Evolutionary conservation across 2,329 filamentous ascomycete genomes (phyloP).

Genomic region (Gyromitra esculenta): DNA sequence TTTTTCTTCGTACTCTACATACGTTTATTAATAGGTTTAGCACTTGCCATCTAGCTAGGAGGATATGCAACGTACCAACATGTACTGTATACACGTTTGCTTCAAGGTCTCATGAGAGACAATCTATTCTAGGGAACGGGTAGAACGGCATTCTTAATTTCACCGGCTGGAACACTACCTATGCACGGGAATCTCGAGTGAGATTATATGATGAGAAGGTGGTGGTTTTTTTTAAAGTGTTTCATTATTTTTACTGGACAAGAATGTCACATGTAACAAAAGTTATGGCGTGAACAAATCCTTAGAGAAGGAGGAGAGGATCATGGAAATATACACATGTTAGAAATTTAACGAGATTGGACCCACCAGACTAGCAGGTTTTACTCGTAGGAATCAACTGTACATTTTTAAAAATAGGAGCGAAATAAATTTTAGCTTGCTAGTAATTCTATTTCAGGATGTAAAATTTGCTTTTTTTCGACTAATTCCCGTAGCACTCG

Average conservation of each 20-base stretch:
- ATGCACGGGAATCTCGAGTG: constrained; percentile 12
- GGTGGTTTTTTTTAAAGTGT: background rate
- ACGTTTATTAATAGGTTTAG: background rate
- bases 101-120: background rate
- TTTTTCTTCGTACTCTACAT: background rate
- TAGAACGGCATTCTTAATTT: background rate
- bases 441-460: constrained; percentile 24
- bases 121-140: background rate
- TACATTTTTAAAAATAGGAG: constrained; percentile 9
- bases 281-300: too few relatives aligned
- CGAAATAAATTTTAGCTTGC: background rate
- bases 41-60: background rate
- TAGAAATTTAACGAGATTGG: too few relatives aligned
- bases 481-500: background rate
- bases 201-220: background rate
- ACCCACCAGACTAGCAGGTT: too few relatives aligned
- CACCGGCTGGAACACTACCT: background rate
- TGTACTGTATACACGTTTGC: background rate
- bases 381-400: background rate
- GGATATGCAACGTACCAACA: background rate
- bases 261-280: too few relatives aligned
- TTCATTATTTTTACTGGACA: too few relatives aligned
- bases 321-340: too few relatives aligned
- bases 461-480: constrained; percentile 18
- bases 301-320: too few relatives aligned